Conservation (phyloP, 2,329 filamentous ascomycete species). For the Xylaria sp. region DNA sequence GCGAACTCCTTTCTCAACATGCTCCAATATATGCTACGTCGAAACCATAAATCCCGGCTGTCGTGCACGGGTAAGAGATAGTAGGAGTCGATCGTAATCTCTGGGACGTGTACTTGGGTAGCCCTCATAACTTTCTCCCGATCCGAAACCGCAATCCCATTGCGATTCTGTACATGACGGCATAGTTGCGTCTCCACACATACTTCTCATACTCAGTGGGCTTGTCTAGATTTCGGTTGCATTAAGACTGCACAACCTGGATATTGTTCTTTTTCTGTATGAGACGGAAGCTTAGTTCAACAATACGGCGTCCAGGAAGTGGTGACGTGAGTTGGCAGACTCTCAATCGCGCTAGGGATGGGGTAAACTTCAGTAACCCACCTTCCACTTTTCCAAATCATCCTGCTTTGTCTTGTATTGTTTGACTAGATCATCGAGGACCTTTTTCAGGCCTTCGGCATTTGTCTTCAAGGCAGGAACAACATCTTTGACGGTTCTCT, state of each 20-base stretch:
- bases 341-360: conserved; percentile 21
- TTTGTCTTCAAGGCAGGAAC: conserved; percentile 92
- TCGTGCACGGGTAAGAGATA: conserved; percentile 36
- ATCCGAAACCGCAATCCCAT: conserved; percentile 26
- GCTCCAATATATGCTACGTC: conserved; percentile 41
- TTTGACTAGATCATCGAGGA: conserved; percentile 93
- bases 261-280: conserved; percentile 88
- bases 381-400: conserved; percentile 99
- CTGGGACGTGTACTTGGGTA: conserved; percentile 23
- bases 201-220: conserved; percentile 22
- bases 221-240: conserved; percentile 30
- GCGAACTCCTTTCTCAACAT: conserved; percentile 42
- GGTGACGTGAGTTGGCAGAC: conserved; percentile 33
- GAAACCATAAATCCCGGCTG: conserved; percentile 42
- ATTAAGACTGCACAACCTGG: conserved; percentile 82
- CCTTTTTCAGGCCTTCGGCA: conserved; percentile 91
- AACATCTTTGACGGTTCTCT: conserved; percentile 93
- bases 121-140: conserved; percentile 21
- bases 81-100: conserved; percentile 21
- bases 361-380: conserved; percentile 53
- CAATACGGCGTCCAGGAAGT: conserved; percentile 19
- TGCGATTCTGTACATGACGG: conserved; percentile 26
- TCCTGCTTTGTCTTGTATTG: conserved; percentile 95
- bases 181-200: conserved; percentile 33
- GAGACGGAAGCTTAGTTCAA: conserved; percentile 40